Evolutionary conservation across 345 rosid species (phyloP), one percentile per base, ranked within the genome.

Genomic region (Euphorbia lathyris): DNA sequence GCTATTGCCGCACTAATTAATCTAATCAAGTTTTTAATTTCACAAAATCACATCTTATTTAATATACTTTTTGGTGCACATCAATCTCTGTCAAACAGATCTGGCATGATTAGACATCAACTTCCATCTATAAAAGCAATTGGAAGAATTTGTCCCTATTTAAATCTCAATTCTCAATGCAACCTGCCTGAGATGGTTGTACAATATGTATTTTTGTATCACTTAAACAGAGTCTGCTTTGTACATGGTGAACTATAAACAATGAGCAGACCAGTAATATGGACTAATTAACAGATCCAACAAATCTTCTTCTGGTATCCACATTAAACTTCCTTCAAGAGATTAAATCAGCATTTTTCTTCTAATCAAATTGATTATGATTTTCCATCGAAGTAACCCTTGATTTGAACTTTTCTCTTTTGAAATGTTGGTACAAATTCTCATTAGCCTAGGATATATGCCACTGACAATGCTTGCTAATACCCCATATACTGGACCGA

Each of bases 401-500:
- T 45, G 40, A 53, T 68, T 56, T 30, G 26, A 69, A 58, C 67
- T 70, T 70, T 26, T 59, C 30, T 50, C 57, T 60, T 32, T 67
- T 71, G 55, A 42, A 25, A 4, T 34, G 36, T 66, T 70, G 30
- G 42, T 36, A 70, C 71, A 70, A 40, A 68, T 55, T 59, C 36
- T 60, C 29, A 36, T 47, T 57, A 72, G 45, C 65, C 72, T 56
- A 26, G 23, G 13, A 65, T 26, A 47, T 45, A 68, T 2, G 70
- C 34, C 17, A 57, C 50, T 58, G 26, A 62, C 53, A 27, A 52
- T 23, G 34, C 43, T 58, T 43, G 45, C 47, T 22, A 77, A 56
- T 55, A 61, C 38, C 67, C 70, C 40, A 66, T 7, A 42, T 10
- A 34, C 72, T 30, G 70, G 73, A 58, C 30, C 25, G 30, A 17